A percentile compares a stretch with the other conserved stretches of the same genome.
These are phyloP conservation scores for Neonectria ditissima DNA, from an alignment of 2,329 filamentous ascomycete genomes.

Conservation along the genomic window DNA sequence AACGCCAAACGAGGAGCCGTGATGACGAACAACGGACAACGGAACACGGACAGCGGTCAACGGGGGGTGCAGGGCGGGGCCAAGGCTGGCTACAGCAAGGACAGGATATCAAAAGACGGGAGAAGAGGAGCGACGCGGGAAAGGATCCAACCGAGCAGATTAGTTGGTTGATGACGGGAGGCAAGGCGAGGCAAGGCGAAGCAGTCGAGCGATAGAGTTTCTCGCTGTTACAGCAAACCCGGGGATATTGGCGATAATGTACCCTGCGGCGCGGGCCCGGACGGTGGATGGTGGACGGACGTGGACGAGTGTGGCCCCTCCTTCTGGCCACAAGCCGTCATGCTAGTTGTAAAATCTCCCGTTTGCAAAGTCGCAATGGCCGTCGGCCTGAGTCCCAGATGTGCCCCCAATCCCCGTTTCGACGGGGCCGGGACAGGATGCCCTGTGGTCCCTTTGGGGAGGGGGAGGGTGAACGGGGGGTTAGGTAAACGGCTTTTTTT, in stretches of 20 bases:
- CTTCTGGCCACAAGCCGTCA: slow-evolving; percentile 35
- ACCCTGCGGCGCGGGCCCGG: slow-evolving; percentile 37
- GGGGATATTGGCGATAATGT: slow-evolving; percentile 45
- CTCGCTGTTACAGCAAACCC: slow-evolving; percentile 39
- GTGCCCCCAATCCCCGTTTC: slow-evolving; percentile 36
- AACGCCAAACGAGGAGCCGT: slow-evolving; percentile 34
- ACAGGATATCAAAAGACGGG: slow-evolving; percentile 40
- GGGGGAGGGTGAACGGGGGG: slow-evolving; percentile 28
- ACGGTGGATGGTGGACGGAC: slow-evolving; percentile 19
- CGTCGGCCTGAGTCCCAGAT: slow-evolving; percentile 40
- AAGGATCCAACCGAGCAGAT: slow-evolving; percentile 39
- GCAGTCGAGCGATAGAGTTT: slow-evolving; percentile 37
- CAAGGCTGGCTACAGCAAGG: slow-evolving; percentile 38
- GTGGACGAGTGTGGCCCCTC: slow-evolving; percentile 29
- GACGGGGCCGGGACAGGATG: slow-evolving; percentile 33
- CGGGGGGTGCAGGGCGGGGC: slow-evolving; percentile 30
- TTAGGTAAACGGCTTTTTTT: slow-evolving; percentile 31
- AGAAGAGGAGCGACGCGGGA: slow-evolving; percentile 41
- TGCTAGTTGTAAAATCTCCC: slow-evolving; percentile 40
- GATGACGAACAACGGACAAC: slow-evolving; percentile 15
- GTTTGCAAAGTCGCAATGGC: slow-evolving; percentile 31
- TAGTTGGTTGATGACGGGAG: slow-evolving; percentile 41
- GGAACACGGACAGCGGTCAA: neutral
- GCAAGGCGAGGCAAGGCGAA: slow-evolving; percentile 38
- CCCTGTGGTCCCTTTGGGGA: slow-evolving; percentile 40